Conservation (phyloP, 768 basidiomycete species). For the Mycena leptocephala region DNA sequence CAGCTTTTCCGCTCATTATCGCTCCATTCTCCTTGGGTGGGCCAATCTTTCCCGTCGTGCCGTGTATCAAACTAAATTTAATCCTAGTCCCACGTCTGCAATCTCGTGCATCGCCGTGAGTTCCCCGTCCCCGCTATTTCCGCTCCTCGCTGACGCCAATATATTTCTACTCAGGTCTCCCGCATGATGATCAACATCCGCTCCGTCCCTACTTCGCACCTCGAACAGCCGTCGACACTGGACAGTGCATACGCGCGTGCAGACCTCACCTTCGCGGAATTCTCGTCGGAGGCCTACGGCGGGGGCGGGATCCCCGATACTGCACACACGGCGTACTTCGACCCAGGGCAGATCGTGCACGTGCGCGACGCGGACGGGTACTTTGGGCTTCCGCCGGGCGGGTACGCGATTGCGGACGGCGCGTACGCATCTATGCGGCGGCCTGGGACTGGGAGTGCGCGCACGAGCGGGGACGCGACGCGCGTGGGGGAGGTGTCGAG, state of each 20-base stretch:
- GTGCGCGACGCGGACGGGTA: neutral
- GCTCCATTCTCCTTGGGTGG: conserved; percentile 22
- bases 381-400: neutral
- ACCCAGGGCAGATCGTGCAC: neutral
- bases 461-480: conserved; percentile 28
- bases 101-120: conserved; percentile 32
- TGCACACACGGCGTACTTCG: conserved; percentile 5
- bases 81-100: conserved; percentile 22
- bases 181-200: conserved; percentile 40
- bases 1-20: conserved; percentile 25
- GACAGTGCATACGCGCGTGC: neutral
- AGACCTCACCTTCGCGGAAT: conserved; percentile 16
- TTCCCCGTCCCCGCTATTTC: neutral
- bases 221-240: neutral
- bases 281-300: neutral
- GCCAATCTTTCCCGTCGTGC: neutral
- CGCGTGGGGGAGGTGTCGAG: neutral
- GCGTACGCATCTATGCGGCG: neutral
- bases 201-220: conserved; percentile 1
- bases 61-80: neutral
- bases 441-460: neutral
- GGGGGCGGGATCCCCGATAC: conserved; percentile 3
- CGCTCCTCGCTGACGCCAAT: neutral
- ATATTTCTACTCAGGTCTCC: conserved; percentile 3
- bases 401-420: neutral